phyloP scores from a whole-genome alignment of 129 eudicot species.

The Helichrysum umbraculigerum region DNA sequence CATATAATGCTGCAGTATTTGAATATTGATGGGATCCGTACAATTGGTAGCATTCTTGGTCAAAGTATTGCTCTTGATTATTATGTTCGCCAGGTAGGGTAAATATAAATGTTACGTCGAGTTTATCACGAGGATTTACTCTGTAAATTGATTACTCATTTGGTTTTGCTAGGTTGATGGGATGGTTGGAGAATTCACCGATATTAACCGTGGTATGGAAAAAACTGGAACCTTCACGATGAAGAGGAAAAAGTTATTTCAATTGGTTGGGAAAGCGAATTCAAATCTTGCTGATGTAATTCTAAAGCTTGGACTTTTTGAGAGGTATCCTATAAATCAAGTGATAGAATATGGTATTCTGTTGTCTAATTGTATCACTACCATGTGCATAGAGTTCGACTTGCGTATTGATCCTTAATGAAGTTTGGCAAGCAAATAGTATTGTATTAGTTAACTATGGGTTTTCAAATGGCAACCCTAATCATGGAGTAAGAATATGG shows the following conservation, averaged over 20 bases:
- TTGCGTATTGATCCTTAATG: background rate
- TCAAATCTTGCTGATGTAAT: conserved; percentile 95
- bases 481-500: no score
- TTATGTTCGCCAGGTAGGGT: conserved; percentile 83
- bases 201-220: conserved; percentile 89
- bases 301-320: conserved; percentile 95
- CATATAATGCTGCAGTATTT: conserved; percentile 79
- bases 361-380: conserved; percentile 1
- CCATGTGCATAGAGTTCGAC: conserved; percentile 8
- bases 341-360: conserved; percentile 2
- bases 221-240: conserved; percentile 90
- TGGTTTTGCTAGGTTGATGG: conserved; percentile 72
- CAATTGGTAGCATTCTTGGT: conserved; percentile 93
- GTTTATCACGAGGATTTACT: conserved; percentile 6
- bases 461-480: background rate
- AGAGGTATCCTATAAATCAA: conserved; percentile 50
- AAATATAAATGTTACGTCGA: conserved; percentile 3
- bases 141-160: background rate
- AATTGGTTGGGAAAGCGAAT: conserved; percentile 92
- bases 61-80: conserved; percentile 97
- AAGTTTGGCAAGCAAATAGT: conserved; percentile 15
- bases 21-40: conserved; percentile 82
- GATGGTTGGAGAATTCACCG: conserved; percentile 93
- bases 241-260: conserved; percentile 88
- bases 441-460: background rate